Evolutionary conservation across 805 yeast genomes (phyloP).

Genomic region (Candida oleophila): DNA sequence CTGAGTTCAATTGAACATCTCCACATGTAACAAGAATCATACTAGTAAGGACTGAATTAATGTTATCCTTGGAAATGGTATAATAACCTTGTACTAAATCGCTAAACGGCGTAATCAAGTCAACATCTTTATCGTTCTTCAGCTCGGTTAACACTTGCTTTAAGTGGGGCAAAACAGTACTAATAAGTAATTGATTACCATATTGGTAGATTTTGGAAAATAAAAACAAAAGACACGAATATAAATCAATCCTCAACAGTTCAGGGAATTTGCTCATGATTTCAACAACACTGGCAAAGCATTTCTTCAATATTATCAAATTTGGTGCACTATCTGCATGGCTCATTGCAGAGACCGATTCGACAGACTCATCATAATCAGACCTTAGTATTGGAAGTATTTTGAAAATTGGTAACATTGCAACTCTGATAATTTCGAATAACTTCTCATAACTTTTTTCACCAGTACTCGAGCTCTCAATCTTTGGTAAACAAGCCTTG

Average conservation of each 20-base stretch:
- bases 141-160: constrained; percentile 31
- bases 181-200: constrained; percentile 38
- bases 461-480: constrained; percentile 41
- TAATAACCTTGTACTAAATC: constrained; percentile 19
- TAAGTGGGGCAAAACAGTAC: constrained; percentile 48
- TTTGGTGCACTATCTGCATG: constrained; percentile 36
- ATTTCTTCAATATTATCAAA: constrained; percentile 44
- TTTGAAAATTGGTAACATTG: constrained; percentile 59
- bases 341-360: constrained; percentile 25
- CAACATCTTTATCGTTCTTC: constrained; percentile 13
- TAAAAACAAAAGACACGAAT: constrained; percentile 65
- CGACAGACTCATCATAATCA: constrained; percentile 31
- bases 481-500: constrained; percentile 17
- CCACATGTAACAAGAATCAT: constrained; percentile 37
- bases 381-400: constrained; percentile 59
- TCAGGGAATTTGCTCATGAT: constrained; percentile 68
- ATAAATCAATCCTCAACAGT: constrained; percentile 67
- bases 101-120: constrained; percentile 27
- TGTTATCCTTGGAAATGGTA: constrained; percentile 15
- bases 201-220: constrained; percentile 56
- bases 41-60: constrained; percentile 31
- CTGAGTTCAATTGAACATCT: constrained; percentile 22
- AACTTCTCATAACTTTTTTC: constrained; percentile 65
- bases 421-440: constrained; percentile 75
- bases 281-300: constrained; percentile 52